Evolutionary conservation across 2,329 filamentous ascomycete species (phyloP), one percentile per base, ranked within the genome.

Genomic region (Septoria petroselini): DNA sequence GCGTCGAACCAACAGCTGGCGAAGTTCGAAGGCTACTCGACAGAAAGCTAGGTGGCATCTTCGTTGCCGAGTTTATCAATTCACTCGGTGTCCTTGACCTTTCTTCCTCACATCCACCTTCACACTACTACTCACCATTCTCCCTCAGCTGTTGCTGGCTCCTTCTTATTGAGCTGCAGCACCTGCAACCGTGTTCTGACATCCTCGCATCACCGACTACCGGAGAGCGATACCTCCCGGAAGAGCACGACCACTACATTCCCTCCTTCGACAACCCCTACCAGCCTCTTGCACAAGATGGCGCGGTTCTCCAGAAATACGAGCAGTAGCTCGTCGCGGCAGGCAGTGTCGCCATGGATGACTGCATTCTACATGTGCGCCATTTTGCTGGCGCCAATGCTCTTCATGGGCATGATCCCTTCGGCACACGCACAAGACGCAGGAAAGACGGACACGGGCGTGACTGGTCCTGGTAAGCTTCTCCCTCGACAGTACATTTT

Each of bases 281-380:
- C 60, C 59, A 54, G 61, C 59, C 62, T 60, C 55, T 55, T 50
- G 41, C 35, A 25, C 51, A 62, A 55, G 58, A 67, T 67, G 65
- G 65, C 63, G 58, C 54, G 65, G 57, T 66, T 63, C 57, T 66
- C 64, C 34, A 57, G 64, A 47, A 63, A 65, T 52, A 63, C 62
- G 55, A 59, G 54, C 52, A 54, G 55, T 48, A n/a, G n/a, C n/a
- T 52, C 60, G 23, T 48, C 58, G 51, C 54, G 58, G 54, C 47
- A 58, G 25, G 38, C 57, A 23, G 54, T 62, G 31, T 66, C 64
- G 37, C 56, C 65, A 45, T 96, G 80, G 90, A 89, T 81, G 76
- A 82, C 93, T 70, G 77, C 95, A 73, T 85, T 91, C 76, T 96
- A 95, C 78, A 85, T 96, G 65, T 82, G 89, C 69, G 82, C 95